Percentiles rank a stretch among this genome's conserved stretches.
Conservation (phyloP, 129 eudicot genomes). For the Oenanthe sinensis region DNA sequence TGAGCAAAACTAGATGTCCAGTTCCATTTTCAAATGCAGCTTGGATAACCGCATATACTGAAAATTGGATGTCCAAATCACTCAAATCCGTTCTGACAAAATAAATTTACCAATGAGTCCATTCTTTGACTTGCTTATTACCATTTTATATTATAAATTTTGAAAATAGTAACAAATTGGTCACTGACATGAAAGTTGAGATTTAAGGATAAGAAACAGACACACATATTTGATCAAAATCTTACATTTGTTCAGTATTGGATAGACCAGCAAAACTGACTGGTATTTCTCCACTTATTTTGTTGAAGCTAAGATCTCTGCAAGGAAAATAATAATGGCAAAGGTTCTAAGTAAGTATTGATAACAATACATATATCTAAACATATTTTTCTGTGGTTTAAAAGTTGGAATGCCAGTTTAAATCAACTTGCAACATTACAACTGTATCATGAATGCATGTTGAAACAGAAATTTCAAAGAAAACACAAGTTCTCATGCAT, state of each 20-base stretch:
- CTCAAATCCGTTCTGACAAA: background rate
- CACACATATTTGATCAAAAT: background rate
- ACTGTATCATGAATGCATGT: background rate
- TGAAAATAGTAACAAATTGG: background rate
- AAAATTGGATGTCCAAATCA: background rate
- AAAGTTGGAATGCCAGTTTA: background rate
- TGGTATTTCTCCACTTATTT: conserved; percentile 35
- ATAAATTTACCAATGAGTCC: background rate
- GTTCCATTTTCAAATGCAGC: background rate
- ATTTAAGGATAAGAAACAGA: background rate
- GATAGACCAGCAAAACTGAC: background rate
- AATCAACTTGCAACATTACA: background rate
- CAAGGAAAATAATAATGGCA: conserved; percentile 6
- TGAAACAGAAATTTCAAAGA: background rate
- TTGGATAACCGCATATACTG: background rate
- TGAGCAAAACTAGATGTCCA: background rate
- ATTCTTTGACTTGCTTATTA: background rate
- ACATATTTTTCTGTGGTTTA: background rate
- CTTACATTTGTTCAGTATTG: conserved; percentile 23
- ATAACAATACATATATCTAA: background rate
- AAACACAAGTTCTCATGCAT: background rate
- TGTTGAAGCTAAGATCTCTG: conserved; percentile 50
- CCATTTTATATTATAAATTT: background rate
- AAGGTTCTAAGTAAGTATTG: background rate
- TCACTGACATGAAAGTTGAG: background rate